Evolutionary conservation across 345 rosid genomes (phyloP).

Genomic region (Euphorbia lathyris): DNA sequence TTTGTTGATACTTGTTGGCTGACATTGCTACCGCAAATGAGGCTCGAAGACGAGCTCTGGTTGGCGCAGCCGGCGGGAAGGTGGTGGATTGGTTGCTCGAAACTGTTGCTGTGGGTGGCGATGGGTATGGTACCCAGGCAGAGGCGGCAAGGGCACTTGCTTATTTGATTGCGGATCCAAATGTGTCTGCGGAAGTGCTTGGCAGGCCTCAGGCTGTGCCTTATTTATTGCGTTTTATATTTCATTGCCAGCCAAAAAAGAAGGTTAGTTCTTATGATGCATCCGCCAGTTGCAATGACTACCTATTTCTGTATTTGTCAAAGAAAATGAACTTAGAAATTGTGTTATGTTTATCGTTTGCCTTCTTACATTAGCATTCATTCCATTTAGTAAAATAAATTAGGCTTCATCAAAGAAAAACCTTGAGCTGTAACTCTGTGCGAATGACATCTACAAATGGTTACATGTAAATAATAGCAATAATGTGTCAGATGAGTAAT

Average conservation of each 20-base stretch:
- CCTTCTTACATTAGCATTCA: not conserved
- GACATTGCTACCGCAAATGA: conserved; percentile 85
- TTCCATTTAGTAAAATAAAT: not conserved
- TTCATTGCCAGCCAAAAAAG: conserved; percentile 83
- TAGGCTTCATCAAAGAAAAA: not conserved
- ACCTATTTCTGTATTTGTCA: not conserved
- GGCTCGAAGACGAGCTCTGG: conserved; percentile 73
- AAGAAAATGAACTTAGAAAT: conserved; percentile 1
- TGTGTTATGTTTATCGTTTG: too few relatives aligned
- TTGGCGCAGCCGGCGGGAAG: conserved; percentile 78
- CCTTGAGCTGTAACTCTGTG: not conserved
- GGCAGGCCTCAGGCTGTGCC: conserved; percentile 86
- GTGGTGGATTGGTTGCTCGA: conserved; percentile 97
- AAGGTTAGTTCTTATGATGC: conserved; percentile 41
- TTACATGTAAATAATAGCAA: not conserved
- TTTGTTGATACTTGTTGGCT: conserved; percentile 41
- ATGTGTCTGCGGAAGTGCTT: conserved; percentile 62
- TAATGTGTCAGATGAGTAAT: not conserved
- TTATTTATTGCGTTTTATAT: conserved; percentile 71
- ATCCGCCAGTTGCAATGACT: not conserved
- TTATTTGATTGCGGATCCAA: conserved; percentile 79
- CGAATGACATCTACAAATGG: too few relatives aligned
- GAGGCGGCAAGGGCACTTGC: conserved; percentile 95
- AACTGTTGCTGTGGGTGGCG: conserved; percentile 57
- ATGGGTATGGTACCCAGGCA: conserved; percentile 72